These are phyloP conservation scores for Chenopodium suecicum DNA, from an alignment of 148 eudicot genomes.

Conservation along the genomic window DNA sequence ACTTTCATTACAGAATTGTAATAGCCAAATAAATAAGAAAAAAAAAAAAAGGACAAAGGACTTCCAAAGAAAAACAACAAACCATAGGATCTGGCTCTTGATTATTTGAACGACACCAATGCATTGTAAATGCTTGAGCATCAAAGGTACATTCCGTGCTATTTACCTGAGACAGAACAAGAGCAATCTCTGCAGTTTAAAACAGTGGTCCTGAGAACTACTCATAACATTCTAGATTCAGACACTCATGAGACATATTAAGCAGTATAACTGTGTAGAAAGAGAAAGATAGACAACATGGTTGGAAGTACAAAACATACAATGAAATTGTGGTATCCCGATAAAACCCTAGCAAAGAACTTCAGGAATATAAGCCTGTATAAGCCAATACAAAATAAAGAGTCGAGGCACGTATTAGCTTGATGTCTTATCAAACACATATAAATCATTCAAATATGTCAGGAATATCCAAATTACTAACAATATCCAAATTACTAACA, in stretches of 20 bases:
- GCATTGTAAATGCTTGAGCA: conserved; percentile 80
- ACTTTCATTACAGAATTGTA: too few relatives aligned
- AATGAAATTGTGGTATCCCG: conserved; percentile 90
- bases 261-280: background rate
- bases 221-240: background rate
- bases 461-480: background rate
- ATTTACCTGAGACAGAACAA: conserved; percentile 53
- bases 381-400: conserved; percentile 1
- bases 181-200: conserved; percentile 1
- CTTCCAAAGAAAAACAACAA: conserved; percentile 6
- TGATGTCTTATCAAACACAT: background rate
- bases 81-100: conserved; percentile 89
- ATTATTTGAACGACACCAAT: conserved; percentile 74
- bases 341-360: conserved; percentile 80
- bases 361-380: conserved; percentile 84
- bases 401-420: background rate
- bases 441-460: background rate
- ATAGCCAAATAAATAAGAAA: too few relatives aligned
- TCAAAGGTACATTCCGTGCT: conserved; percentile 71
- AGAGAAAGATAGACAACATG: background rate
- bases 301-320: conserved; percentile 38
- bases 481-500: background rate
- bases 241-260: background rate
- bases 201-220: background rate
- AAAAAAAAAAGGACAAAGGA: background rate